Base-by-base conservation (phyloP, 2,329 filamentous ascomycete genomes). In the Penicillium sp. region DNA sequence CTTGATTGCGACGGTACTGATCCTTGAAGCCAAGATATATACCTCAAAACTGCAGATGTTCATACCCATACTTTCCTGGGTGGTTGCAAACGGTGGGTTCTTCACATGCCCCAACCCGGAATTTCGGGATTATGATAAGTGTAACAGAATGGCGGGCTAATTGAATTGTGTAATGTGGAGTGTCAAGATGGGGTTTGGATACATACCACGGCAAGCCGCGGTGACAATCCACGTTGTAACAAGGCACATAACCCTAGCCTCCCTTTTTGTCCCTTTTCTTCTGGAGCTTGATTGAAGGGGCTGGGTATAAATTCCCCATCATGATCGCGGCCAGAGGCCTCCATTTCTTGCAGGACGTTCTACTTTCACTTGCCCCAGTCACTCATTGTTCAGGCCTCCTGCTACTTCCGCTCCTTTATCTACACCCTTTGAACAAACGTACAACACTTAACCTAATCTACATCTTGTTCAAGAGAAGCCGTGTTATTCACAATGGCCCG, bases 401-500 rank as follows among this genome's bases (percentile, higher is more conserved):
- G 26, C 16, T 23, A 32, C 26, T 26, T 53, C 39, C 59, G 53
- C 48, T 62, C 59, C 6, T 56, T 62, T 55, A 13, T 16, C 35
- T 32, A 40, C 51, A 26, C n/a, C 8, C 29, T 27, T 49, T 59
- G 47, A 46, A 54, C 49, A 55, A 46, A 54, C 49, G 53, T 55
- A 55, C 26, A 47, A 47, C 32, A 11, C 18, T 57, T 55, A 34
- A 34, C 10, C 39, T 42, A 0, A 46, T 48, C 36, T 19, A 51
- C 26, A 54, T 56, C 44, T 13, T 42, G 14, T 10, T 19, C n/a
- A 42, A 29, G 18, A 45, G 32, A 59, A 23, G 36, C 32, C 23
- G 52, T 30, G 35, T 26, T 30, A 32, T 55, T 38, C 57, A 66
- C 29, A 57, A 72, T 73, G 70, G 61, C 67, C 40, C 70, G 68